Conservation (phyloP, 2,329 filamentous ascomycete species). For the Apiospora hydei region DNA sequence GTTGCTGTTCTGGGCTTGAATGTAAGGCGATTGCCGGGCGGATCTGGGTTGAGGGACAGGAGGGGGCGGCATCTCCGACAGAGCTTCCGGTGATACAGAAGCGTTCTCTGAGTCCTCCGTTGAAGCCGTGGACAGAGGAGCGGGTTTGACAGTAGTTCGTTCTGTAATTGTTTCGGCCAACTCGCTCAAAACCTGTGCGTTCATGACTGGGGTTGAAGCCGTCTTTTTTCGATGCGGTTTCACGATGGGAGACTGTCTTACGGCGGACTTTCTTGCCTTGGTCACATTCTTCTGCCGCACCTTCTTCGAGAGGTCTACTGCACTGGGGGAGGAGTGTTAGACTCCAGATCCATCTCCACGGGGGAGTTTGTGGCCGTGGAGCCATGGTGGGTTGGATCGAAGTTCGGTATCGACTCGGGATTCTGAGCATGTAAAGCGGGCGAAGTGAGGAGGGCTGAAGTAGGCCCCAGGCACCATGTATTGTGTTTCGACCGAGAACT, state of each 20-base stretch:
- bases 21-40: constrained; percentile 71
- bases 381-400: constrained; percentile 51
- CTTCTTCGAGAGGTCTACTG: constrained; percentile 60
- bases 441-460: constrained; percentile 83
- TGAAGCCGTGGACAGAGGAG: constrained; percentile 47
- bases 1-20: constrained; percentile 59
- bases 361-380: constrained; percentile 59
- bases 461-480: constrained; percentile 75
- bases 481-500: constrained; percentile 66
- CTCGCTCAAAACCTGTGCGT: constrained; percentile 62
- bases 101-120: constrained; percentile 68
- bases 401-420: constrained; percentile 52
- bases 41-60: constrained; percentile 72
- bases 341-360: constrained; percentile 64
- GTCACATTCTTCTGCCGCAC: constrained; percentile 58
- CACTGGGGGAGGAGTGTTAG: constrained; percentile 46
- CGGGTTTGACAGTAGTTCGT: constrained; percentile 37
- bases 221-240: constrained; percentile 68
- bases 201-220: constrained; percentile 61
- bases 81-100: constrained; percentile 69
- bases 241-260: constrained; percentile 76
- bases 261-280: constrained; percentile 61
- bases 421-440: constrained; percentile 79
- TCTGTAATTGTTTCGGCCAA: constrained; percentile 51
- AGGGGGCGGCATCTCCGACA: constrained; percentile 72